Evolutionary conservation across 2,329 filamentous ascomycete species (phyloP).

Genomic region (Aphanoascus verrucosus): DNA sequence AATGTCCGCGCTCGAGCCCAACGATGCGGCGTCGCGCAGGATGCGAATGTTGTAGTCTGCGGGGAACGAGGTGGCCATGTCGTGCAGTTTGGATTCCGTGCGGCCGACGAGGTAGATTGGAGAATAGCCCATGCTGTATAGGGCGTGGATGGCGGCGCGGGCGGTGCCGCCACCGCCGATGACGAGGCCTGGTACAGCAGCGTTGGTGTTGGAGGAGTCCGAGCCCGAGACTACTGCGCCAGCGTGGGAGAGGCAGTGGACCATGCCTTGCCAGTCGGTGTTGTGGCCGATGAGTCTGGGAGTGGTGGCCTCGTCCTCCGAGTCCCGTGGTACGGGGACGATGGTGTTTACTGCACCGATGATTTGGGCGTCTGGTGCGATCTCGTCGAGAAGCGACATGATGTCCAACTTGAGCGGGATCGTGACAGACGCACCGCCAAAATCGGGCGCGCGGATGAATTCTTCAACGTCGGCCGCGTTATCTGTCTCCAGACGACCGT

Average conservation of each 20-base stretch:
- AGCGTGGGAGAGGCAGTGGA: slow-evolving; percentile 60
- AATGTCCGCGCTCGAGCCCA: slow-evolving; percentile 43
- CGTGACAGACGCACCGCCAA: slow-evolving; percentile 89
- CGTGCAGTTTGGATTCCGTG: slow-evolving; percentile 55
- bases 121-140: slow-evolving; percentile 70
- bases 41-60: slow-evolving; percentile 57
- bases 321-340: slow-evolving; percentile 44
- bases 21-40: slow-evolving; percentile 46
- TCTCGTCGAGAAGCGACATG: slow-evolving; percentile 65
- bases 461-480: slow-evolving; percentile 49
- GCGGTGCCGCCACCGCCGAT: slow-evolving; percentile 88
- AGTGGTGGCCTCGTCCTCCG: slow-evolving; percentile 35
- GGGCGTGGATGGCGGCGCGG: slow-evolving; percentile 77
- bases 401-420: slow-evolving; percentile 91
- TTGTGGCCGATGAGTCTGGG: slow-evolving; percentile 67
- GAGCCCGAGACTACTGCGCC: slow-evolving; percentile 52
- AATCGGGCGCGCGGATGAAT: slow-evolving; percentile 59
- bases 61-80: slow-evolving; percentile 63
- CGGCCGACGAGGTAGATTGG: slow-evolving; percentile 84
- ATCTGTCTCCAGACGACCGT: slow-evolving; percentile 64
- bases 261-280: slow-evolving; percentile 93
- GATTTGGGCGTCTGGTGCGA: slow-evolving; percentile 64
- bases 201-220: slow-evolving; percentile 25
- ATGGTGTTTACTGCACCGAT: slow-evolving; percentile 97
- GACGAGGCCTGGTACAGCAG: slow-evolving; percentile 55